Evolutionary conservation across 2,329 filamentous ascomycete species (phyloP), one percentile per base, ranked within the genome.

Genomic region (Diaporthe ilicicola): DNA sequence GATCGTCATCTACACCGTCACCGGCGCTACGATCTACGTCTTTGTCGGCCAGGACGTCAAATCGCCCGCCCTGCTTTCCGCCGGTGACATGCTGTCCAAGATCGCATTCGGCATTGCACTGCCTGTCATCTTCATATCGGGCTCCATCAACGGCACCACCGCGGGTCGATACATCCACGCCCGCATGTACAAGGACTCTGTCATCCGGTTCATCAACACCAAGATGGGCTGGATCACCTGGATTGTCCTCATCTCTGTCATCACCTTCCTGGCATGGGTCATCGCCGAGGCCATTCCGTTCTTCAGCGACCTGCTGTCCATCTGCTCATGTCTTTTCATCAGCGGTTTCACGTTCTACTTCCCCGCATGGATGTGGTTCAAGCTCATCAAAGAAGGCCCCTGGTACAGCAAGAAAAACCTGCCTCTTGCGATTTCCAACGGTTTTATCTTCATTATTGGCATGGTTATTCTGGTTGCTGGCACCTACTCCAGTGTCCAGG

Each of bases 41-140:
- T 94, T 90, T 77, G 90, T 90, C 10, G 92, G 92, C 32, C 81
- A 82, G 1, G 81, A 85, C 0, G 91, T 94, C 29, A 79, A 85
- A 70, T 90, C 89, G 0, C 93, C 92, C 1, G 91, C 92, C 0
- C 85, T 94, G 9, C 87, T 92, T 7, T 92, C 90, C 0, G 89
- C 91, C 12, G 86, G 88, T 1, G 80, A 82, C 2, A 74, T 86
- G 0, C 80, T 93, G 29, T 87, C 88, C 62, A 92, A 92, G 77
- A 81, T 94, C 8, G 91, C 91, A 2, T 94, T 92, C 76, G 91
- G 91, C 34, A 80, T 94, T 73, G 92, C 91, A 0, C 83, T 92
- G 4, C 92, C 92, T 17, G 93, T 92, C 68, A 94, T 94, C 77
- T 86, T 93, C 75, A 90, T 94, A 73, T 91, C 92, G 0, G 92